Conservation (phyloP, 169 alveolate species). For the Haemoproteus tartakovskyi region DNA sequence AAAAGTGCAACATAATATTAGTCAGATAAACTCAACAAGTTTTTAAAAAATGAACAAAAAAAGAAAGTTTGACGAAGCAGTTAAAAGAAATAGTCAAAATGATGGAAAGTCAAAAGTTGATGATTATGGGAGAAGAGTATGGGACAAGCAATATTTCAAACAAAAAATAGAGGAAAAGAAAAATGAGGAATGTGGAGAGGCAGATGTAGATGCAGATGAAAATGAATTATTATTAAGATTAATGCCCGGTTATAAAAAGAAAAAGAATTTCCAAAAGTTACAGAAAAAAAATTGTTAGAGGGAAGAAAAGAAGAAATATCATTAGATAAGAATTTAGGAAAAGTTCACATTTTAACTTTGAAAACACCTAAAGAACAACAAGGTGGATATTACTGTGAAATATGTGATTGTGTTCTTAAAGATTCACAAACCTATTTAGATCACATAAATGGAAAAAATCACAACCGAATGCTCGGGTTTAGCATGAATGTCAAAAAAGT, state of each 20-base stretch:
- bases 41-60: too few relatives aligned
- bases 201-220: too few relatives aligned
- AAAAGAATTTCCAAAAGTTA: too few relatives aligned
- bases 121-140: constrained; percentile 77
- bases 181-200: constrained; percentile 64
- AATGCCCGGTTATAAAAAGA: constrained; percentile 68
- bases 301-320: constrained; percentile 74
- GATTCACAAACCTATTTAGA: constrained; percentile 90
- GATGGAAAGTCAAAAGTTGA: constrained; percentile 54
- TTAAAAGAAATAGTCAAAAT: neutral
- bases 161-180: constrained; percentile 67
- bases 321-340: constrained; percentile 80
- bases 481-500: constrained; percentile 91
- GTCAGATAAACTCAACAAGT: too few relatives aligned
- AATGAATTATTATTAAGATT: constrained; percentile 69
- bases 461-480: constrained; percentile 89
- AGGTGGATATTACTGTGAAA: constrained; percentile 84
- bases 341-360: constrained; percentile 75
- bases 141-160: constrained; percentile 78
- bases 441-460: constrained; percentile 91
- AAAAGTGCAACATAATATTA: too few relatives aligned
- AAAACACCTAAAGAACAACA: constrained; percentile 84
- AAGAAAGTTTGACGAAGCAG: neutral
- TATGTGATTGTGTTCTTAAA: constrained; percentile 84
- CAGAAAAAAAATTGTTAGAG: constrained; percentile 78